A percentile compares a stretch with the other conserved stretches of the same genome.
phyloP scores from a whole-genome alignment of 1,284 basidiomycete species.

The Pseudozyma tsukubaensis region DNA sequence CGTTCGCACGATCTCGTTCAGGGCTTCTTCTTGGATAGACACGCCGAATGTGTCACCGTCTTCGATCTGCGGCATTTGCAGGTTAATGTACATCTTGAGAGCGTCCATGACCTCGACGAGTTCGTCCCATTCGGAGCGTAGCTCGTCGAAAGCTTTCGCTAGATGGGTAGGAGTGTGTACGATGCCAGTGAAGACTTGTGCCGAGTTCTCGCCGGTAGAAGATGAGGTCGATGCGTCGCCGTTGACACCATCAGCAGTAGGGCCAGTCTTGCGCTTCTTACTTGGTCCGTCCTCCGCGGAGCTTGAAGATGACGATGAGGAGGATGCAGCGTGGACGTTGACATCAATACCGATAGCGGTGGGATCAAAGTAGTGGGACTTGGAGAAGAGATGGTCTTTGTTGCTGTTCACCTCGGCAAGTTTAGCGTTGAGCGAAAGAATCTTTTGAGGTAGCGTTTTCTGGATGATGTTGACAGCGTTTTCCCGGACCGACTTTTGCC shows the following conservation, averaged over 20 bases:
- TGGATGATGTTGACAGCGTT: slow-evolving; percentile 48
- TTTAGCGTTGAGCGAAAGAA: slow-evolving; percentile 44
- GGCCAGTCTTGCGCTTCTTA: slow-evolving; percentile 46
- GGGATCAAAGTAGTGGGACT: slow-evolving; percentile 35
- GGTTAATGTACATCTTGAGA: slow-evolving; percentile 56
- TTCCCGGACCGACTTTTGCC: slow-evolving; percentile 38
- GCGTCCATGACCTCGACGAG: slow-evolving; percentile 44
- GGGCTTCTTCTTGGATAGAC: slow-evolving; percentile 52
- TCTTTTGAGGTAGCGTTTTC: slow-evolving; percentile 42
- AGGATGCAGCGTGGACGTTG: slow-evolving; percentile 21
- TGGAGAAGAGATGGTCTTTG: slow-evolving; percentile 35
- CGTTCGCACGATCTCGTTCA: slow-evolving; percentile 48
- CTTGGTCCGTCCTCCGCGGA: slow-evolving; percentile 5
- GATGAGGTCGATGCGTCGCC: slow-evolving; percentile 6
- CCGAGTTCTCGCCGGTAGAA: slow-evolving; percentile 8
- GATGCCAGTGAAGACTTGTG: slow-evolving; percentile 38
- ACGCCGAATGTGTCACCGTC: slow-evolving; percentile 55
- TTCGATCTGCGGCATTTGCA: slow-evolving; percentile 53
- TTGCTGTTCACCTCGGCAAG: slow-evolving; percentile 28
- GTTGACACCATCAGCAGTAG: slow-evolving; percentile 9
- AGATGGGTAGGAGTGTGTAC: slow-evolving; percentile 36
- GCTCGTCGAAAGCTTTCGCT: slow-evolving; percentile 19
- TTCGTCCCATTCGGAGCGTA: slow-evolving; percentile 47
- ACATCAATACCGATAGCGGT: slow-evolving; percentile 18
- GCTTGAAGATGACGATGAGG: slow-evolving; percentile 1